phyloP scores from a whole-genome alignment of 78 protist genomes.

The Dictyostelium capitatum region DNA sequence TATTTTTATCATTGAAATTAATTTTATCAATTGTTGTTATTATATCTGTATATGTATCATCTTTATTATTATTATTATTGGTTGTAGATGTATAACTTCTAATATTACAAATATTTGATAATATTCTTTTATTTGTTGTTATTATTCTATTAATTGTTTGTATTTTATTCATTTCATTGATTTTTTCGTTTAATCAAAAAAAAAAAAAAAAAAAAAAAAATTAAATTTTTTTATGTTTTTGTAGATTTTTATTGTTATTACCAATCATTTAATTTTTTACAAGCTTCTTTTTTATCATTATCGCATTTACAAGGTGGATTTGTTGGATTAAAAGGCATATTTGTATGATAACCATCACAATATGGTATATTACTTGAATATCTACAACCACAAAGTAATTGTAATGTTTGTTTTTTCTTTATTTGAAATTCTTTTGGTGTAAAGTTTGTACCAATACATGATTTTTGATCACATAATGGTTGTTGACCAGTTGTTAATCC shows the following conservation, averaged over 20 bases:
- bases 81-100: slow-evolving; percentile 3
- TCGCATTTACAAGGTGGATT: slow-evolving; percentile 69
- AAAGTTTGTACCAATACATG: slow-evolving; percentile 36
- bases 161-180: neutral
- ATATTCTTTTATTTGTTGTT: neutral
- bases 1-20: slow-evolving; percentile 19
- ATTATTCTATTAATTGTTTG: neutral
- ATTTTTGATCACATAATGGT: slow-evolving; percentile 63
- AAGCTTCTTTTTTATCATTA: neutral
- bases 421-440: slow-evolving; percentile 31
- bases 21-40: slow-evolving; percentile 20
- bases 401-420: slow-evolving; percentile 27
- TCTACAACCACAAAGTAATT: slow-evolving; percentile 70
- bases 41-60: neutral
- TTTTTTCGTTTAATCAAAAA: neutral
- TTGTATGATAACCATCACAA: slow-evolving; percentile 63
- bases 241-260: neutral
- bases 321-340: slow-evolving; percentile 43
- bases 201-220: neutral
- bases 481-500: slow-evolving; percentile 51
- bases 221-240: neutral
- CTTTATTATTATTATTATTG: no score
- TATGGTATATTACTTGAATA: slow-evolving; percentile 38
- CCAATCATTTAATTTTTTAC: neutral
- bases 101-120: neutral